These are phyloP conservation scores for Leucoagaricus sp. DNA, from an alignment of 1,284 basidiomycete species.

Conservation along the genomic window DNA sequence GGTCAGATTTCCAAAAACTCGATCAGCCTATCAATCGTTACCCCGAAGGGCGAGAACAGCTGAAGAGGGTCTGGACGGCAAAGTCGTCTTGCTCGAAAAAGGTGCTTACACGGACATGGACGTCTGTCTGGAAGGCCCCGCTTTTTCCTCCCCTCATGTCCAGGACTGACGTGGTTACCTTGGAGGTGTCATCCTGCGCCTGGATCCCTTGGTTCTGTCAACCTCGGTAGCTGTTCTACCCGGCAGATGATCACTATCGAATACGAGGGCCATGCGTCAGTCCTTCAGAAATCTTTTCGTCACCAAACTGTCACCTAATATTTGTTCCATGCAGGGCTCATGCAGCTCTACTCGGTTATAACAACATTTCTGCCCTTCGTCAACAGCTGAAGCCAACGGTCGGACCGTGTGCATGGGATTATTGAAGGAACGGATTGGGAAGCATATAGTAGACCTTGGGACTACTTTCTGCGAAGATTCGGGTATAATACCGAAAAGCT, in stretches of 20 bases:
- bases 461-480: background rate
- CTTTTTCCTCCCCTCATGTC: constrained; percentile 26
- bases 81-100: constrained; percentile 58
- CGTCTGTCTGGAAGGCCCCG: constrained; percentile 71
- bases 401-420: constrained; percentile 66
- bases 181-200: constrained; percentile 65
- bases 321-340: constrained; percentile 49
- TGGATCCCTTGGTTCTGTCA: constrained; percentile 55
- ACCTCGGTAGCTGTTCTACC: constrained; percentile 54
- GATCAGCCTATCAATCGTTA: background rate
- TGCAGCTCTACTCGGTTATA: constrained; percentile 74
- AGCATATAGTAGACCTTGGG: constrained; percentile 48
- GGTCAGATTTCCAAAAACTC: constrained; percentile 35
- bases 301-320: background rate
- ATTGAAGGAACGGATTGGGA: constrained; percentile 65
- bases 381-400: constrained; percentile 72
- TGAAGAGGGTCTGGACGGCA: constrained; percentile 76
- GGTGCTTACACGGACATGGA: constrained; percentile 71
- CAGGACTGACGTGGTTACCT: background rate
- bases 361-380: constrained; percentile 66
- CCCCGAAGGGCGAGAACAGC: too few species aligned
- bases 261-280: constrained; percentile 61
- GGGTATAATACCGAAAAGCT: constrained; percentile 41
- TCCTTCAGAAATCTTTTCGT: constrained; percentile 4
- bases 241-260: constrained; percentile 50